Evolutionary conservation across 345 rosid species (phyloP), one percentile per base, ranked within the genome.

Genomic region (Ceriops tagal): DNA sequence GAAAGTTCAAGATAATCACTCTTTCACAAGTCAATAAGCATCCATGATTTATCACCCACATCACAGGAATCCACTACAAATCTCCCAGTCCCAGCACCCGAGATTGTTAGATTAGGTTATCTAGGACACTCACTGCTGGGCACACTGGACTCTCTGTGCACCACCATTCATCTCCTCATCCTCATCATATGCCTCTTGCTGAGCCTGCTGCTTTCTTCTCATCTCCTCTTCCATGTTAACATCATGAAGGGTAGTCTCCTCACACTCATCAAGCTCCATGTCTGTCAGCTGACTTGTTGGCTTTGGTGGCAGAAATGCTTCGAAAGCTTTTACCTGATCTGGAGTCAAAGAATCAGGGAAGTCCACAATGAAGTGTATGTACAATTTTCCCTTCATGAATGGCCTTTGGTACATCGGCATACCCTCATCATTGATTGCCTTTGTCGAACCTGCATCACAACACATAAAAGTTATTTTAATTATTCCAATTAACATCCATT

Each of bases 381-480:
- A 89, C 4, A 93, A 78, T 73, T 89, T 91, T n/a, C 97, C 98
- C 83, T 88, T 91, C 89, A 89, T 87, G 88, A 93, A 89, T 5
- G 96, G 83, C 75, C 84, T 86, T 73, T 77, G 91, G 85, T 87
- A 81, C 58, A 85, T 58, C 0, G 95, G 92, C 98, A 93, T 91
- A 1, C 98, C 98, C 86, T 93, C 98, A 0, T 93, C 96, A 4
- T 84, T 83, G 52, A 93, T 88, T 9, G 92, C 95, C 86, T 88
- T 89, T 73, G 62, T 89, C 18, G 97, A 87, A 70, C 65, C 79
- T 75, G 53, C 27, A 30, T 27, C 1, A 20, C 30, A 62, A 15
- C 16, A 32, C 1, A 13, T 16, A 62, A 8, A 8, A 32, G 34
- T 5, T 21, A 47, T 46, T 6, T 32, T 3, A 58, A 9, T 58